A percentile compares a stretch with the other conserved stretches of the same genome.
These are phyloP conservation scores for Cenchrus purpureus DNA, from an alignment of 176 grass and related monocot species.

Conservation along the genomic window DNA sequence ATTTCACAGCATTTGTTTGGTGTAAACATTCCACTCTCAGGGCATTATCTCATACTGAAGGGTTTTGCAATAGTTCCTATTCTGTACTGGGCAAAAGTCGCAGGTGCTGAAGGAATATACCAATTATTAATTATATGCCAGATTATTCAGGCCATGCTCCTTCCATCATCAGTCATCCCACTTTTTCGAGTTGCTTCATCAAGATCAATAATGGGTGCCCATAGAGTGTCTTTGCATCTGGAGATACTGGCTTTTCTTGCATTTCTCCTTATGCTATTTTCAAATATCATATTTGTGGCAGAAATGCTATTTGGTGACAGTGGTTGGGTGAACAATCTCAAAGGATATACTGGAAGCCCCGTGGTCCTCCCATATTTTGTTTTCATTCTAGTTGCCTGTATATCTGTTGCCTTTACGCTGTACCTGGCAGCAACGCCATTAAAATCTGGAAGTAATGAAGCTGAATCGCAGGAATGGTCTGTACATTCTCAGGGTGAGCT, in stretches of 20 bases:
- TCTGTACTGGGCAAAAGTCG: constrained; percentile 68
- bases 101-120: constrained; percentile 88
- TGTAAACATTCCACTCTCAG: constrained; percentile 59
- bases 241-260: constrained; percentile 81
- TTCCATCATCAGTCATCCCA: constrained; percentile 89
- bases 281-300: constrained; percentile 80
- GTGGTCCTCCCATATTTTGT: constrained; percentile 65
- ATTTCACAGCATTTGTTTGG: constrained; percentile 86
- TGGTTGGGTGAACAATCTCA: constrained; percentile 76
- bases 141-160: constrained; percentile 89
- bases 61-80: constrained; percentile 71
- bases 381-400: constrained; percentile 67
- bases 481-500: constrained; percentile 35
- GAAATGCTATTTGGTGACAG: constrained; percentile 97
- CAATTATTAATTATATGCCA: constrained; percentile 89
- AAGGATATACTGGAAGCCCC: constrained; percentile 72
- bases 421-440: constrained; percentile 87
- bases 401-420: constrained; percentile 68
- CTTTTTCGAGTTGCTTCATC: constrained; percentile 92
- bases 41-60: constrained; percentile 74
- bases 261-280: constrained; percentile 85
- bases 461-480: constrained; percentile 53
- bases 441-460: constrained; percentile 76
- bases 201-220: constrained; percentile 79
- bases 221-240: constrained; percentile 80